Evolutionary conservation across 1,284 basidiomycete species (phyloP).

Genomic region (Ceratobasidium sp.): DNA sequence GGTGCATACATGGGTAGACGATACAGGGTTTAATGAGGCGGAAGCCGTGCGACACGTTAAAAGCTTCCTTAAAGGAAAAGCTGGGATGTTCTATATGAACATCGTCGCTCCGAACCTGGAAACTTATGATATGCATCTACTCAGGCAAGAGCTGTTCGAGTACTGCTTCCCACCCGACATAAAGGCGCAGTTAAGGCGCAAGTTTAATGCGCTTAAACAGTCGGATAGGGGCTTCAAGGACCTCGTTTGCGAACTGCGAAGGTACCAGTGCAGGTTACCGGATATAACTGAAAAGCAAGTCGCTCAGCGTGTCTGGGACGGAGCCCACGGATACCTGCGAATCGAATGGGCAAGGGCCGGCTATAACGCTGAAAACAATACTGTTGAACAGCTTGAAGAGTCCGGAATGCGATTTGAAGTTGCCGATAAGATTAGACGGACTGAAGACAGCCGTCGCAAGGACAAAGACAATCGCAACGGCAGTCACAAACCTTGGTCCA

Average conservation of each 20-base stretch:
- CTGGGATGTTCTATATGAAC: constrained; percentile 24
- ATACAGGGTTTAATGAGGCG: constrained; percentile 10
- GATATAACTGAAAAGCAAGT: constrained; percentile 16
- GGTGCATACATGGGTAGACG: constrained; percentile 28
- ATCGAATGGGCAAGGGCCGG: constrained; percentile 39
- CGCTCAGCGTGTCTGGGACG: constrained; percentile 35
- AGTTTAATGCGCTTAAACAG: constrained; percentile 47
- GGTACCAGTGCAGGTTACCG: not conserved
- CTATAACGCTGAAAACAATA: constrained; percentile 23
- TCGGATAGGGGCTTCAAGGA: constrained; percentile 43
- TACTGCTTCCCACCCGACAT: constrained; percentile 60
- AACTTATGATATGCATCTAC: not conserved
- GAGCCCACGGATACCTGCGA: constrained; percentile 36
- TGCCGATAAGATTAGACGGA: constrained; percentile 13
- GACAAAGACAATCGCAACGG: not conserved
- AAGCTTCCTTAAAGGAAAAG: constrained; percentile 36
- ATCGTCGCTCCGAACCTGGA: constrained; percentile 18
- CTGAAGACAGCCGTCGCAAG: constrained; percentile 11
- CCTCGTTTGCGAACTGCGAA: constrained; percentile 46
- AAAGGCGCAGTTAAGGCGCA: constrained; percentile 47
- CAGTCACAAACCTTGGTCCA: not conserved
- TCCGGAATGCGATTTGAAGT: constrained; percentile 41
- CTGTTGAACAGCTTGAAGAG: constrained; percentile 24
- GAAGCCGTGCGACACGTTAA: constrained; percentile 20
- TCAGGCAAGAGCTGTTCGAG: constrained; percentile 53